Conservation (phyloP, 495 filamentous ascomycete species). For the Sordaria brevicollis region DNA sequence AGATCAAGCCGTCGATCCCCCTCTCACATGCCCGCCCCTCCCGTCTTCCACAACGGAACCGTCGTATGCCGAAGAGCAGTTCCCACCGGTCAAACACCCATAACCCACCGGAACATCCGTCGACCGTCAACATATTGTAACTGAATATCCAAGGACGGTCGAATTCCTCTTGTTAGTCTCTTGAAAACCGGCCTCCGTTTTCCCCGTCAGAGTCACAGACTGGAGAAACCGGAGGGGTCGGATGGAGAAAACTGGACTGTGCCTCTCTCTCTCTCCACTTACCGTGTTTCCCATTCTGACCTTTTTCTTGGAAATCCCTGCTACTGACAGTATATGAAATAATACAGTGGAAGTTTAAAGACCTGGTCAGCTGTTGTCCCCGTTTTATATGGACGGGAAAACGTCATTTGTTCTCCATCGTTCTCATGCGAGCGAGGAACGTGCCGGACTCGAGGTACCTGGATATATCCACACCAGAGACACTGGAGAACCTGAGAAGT, state of each 20-base stretch:
- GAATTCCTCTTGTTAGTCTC: not conserved
- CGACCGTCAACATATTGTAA: not conserved
- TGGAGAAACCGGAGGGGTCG: not conserved
- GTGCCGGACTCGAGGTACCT: not conserved
- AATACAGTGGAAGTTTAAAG: not conserved
- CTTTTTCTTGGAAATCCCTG: not conserved
- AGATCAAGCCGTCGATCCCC: not conserved
- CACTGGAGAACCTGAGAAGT: no score
- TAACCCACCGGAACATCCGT: not conserved
- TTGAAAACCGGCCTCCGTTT: not conserved
- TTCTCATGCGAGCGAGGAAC: not conserved
- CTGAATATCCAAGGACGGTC: not conserved
- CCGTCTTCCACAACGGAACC: not conserved
- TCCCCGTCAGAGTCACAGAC: not conserved
- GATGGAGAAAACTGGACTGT: no score
- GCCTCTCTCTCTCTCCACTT: not conserved
- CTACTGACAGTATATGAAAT: no score
- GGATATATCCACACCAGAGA: no score
- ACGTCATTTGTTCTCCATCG: not conserved
- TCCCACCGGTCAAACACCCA: not conserved
- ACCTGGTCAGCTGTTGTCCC: not conserved
- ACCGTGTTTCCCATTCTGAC: not conserved
- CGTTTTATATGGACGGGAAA: no score
- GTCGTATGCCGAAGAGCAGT: not conserved
- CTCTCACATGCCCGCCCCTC: not conserved